Conservation (phyloP, 1,139 yeast genomes). For the Candida pseudoviswanathii region DNA sequence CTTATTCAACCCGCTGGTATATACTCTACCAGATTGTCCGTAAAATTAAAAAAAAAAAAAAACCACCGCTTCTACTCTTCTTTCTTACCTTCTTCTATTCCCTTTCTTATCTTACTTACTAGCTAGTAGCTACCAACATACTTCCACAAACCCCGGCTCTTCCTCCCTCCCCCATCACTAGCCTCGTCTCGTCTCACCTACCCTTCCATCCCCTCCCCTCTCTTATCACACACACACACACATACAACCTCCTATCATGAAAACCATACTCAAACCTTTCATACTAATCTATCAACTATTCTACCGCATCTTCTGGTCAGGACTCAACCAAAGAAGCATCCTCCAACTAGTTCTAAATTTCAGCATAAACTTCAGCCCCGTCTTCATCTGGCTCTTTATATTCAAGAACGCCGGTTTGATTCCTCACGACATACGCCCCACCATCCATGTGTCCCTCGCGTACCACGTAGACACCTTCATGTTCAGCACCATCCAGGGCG, state of each 20-base stretch:
- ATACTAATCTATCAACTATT: slow-evolving; percentile 22
- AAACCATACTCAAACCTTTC: slow-evolving; percentile 17
- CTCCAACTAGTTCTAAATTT: slow-evolving; percentile 45
- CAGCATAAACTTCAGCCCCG: slow-evolving; percentile 52
- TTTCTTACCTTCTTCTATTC: no score
- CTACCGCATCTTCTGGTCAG: slow-evolving; percentile 22
- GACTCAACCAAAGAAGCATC: slow-evolving; percentile 42
- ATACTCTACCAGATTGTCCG: no score
- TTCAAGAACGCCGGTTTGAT: slow-evolving; percentile 64
- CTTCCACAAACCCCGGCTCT: no score
- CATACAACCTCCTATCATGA: not conserved
- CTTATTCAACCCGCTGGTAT: no score
- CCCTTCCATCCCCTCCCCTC: not conserved
- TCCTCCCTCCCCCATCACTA: not conserved
- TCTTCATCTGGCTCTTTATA: slow-evolving; percentile 57
- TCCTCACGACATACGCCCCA: slow-evolving; percentile 58
- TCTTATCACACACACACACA: not conserved
- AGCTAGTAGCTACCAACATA: no score
- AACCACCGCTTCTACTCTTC: no score
- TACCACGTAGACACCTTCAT: slow-evolving; percentile 42
- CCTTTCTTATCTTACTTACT: no score
- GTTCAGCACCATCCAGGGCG: slow-evolving; percentile 24
- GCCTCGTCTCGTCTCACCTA: no score
- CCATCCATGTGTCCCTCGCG: slow-evolving; percentile 52
- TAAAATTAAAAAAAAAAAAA: no score